A percentile compares a stretch with the other conserved stretches of the same genome.
These are phyloP conservation scores for Hypericum perforatum DNA, from an alignment of 345 rosid genomes.

Conservation along the genomic window DNA sequence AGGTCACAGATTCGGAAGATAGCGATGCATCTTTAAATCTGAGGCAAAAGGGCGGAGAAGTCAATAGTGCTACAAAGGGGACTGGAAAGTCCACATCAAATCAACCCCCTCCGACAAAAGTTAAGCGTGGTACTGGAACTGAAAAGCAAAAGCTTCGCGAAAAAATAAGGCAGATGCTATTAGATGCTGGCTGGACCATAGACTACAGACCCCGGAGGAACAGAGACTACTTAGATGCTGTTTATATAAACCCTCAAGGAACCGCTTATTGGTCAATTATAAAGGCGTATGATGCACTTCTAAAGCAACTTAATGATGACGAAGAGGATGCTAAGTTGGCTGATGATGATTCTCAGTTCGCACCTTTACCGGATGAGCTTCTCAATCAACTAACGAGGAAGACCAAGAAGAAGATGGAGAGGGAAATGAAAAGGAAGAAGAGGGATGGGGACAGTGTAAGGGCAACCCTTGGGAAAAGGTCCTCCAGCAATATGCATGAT, in stretches of 20 bases:
- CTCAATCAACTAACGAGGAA: conserved; percentile 25
- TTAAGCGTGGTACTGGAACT: conserved; percentile 80
- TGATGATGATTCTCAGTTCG: conserved; percentile 12
- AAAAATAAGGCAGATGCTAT: conserved; percentile 58
- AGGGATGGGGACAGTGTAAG: conserved; percentile 14
- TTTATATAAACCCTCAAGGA: conserved; percentile 22
- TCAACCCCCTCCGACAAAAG: conserved; percentile 26
- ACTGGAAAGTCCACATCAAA: conserved; percentile 33
- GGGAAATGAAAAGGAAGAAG: conserved; percentile 25
- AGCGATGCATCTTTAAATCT: conserved; percentile 19
- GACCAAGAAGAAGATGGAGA: conserved; percentile 28
- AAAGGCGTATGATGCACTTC: conserved; percentile 31
- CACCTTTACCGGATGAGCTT: conserved; percentile 22
- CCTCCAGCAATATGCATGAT: conserved; percentile 14
- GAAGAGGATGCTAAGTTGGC: conserved; percentile 15
- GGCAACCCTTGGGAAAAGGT: conserved; percentile 9
- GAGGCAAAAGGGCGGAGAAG: conserved; percentile 4
- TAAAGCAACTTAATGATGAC: conserved; percentile 20
- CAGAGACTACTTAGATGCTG: conserved; percentile 29
- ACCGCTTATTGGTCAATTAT: conserved; percentile 31
- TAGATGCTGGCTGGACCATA: conserved; percentile 25
- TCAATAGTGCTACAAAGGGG: conserved; percentile 10
- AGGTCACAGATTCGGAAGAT: conserved; percentile 16
- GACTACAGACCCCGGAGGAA: conserved; percentile 30
- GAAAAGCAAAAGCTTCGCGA: conserved; percentile 91